Conservation (phyloP, 306 rosid genomes). For the Geum urbanum region DNA sequence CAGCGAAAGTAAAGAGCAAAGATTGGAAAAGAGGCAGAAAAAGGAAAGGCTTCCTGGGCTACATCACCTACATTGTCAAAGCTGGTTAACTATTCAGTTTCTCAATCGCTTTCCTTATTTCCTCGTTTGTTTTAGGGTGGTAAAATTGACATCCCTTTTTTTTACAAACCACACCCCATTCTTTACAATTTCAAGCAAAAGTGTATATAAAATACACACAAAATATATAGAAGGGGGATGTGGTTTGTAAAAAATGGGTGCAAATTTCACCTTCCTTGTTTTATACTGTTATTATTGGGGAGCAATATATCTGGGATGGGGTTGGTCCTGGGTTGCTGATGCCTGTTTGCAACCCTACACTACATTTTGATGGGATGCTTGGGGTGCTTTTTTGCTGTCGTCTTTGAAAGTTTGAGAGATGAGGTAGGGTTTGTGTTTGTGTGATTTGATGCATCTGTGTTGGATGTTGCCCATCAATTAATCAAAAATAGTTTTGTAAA, state of each 20-base stretch:
- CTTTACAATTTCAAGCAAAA: too few species aligned
- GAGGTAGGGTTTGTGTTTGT: conserved; percentile 20
- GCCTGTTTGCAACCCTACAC: conserved; percentile 38
- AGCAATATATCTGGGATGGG: conserved; percentile 10
- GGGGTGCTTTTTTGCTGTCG: conserved; percentile 43
- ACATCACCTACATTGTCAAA: conserved; percentile 23
- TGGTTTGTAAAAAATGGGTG: too few species aligned
- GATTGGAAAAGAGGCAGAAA: not conserved
- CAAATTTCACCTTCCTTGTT: too few species aligned
- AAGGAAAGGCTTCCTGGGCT: conserved; percentile 14
- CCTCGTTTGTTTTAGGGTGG: not conserved
- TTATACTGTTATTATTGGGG: not conserved
- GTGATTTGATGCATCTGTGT: conserved; percentile 55
- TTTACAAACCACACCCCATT: too few species aligned
- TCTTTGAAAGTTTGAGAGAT: conserved; percentile 35
- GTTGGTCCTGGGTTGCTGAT: conserved; percentile 26
- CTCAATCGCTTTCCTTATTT: not conserved
- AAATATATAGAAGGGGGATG: too few species aligned
- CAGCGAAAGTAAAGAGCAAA: not conserved
- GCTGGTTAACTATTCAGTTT: conserved; percentile 20
- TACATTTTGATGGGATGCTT: conserved; percentile 44
- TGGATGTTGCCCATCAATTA: conserved; percentile 50
- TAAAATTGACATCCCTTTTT: too few species aligned
- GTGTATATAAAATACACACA: too few species aligned
- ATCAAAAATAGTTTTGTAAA: conserved; percentile 30